phyloP scores from a whole-genome alignment of 495 filamentous ascomycete species.

The Monascus purpureus region DNA sequence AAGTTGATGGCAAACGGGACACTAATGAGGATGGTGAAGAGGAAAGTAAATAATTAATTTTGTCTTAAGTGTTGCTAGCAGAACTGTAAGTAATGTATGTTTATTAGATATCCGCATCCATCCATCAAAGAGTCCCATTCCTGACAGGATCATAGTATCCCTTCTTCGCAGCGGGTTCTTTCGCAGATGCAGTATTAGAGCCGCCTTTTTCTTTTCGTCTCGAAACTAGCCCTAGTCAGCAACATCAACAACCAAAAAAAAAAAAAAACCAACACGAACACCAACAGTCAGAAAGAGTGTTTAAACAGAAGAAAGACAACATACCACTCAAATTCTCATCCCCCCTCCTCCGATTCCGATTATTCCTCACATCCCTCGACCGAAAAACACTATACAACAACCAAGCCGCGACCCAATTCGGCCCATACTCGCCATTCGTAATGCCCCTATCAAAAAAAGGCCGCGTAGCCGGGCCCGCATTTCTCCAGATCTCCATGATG shows the following conservation, averaged over 20 bases:
- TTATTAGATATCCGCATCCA: too few relatives aligned
- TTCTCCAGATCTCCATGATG: constrained; percentile 27
- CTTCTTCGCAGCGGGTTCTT: constrained; percentile 15
- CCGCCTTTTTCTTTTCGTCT: constrained; percentile 8
- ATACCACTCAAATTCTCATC: constrained; percentile 17
- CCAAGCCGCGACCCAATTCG: constrained; percentile 45
- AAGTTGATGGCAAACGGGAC: constrained; percentile 27
- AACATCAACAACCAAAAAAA: not conserved
- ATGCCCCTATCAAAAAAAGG: constrained; percentile 24
- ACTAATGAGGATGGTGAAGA: constrained; percentile 31
- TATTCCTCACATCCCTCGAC: constrained; percentile 42
- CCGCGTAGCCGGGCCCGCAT: constrained; percentile 20
- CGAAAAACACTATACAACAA: constrained; percentile 46
- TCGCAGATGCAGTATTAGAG: constrained; percentile 3
- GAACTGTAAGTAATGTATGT: too few relatives aligned
- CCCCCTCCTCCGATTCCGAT: constrained; percentile 30
- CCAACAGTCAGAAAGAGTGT: not conserved
- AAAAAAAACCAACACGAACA: not conserved
- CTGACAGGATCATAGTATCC: constrained; percentile 34
- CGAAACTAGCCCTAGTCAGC: not conserved
- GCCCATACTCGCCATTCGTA: constrained; percentile 28
- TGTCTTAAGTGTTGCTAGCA: too few relatives aligned
- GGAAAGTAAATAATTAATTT: constrained; percentile 17
- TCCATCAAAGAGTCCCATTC: constrained; percentile 18
- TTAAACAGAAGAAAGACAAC: constrained; percentile 1